These are phyloP conservation scores for Suillus luteus DNA, from an alignment of 768 basidiomycete species.

Conservation along the genomic window DNA sequence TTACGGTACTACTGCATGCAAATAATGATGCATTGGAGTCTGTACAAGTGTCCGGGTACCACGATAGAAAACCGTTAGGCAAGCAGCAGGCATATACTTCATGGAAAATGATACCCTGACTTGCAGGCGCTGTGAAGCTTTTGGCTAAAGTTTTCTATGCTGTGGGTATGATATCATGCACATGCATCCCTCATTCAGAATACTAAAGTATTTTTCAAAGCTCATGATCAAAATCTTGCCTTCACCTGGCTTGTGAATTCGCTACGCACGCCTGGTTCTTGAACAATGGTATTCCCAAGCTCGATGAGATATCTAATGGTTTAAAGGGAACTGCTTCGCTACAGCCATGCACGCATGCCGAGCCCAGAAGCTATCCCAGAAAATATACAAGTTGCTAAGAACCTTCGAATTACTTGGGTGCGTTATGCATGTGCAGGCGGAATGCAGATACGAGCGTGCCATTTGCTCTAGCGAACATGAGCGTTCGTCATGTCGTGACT, in stretches of 20 bases:
- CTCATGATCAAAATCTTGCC: not conserved
- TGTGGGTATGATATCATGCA: not conserved
- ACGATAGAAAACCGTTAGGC: not conserved
- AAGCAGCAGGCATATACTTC: not conserved
- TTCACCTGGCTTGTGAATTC: not conserved
- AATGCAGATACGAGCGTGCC: not conserved
- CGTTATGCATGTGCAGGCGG: not conserved
- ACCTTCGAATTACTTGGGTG: conserved; percentile 5
- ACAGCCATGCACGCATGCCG: not conserved
- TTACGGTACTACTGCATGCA: not conserved
- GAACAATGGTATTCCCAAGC: not conserved
- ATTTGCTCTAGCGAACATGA: not conserved
- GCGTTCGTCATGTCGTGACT: not conserved
- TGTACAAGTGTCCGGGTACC: not conserved
- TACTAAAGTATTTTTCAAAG: not conserved
- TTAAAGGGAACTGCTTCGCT: not conserved
- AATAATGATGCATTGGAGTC: not conserved
- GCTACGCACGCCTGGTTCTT: not conserved
- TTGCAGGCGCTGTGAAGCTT: not conserved
- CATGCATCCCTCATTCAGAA: not conserved
- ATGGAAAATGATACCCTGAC: not conserved
- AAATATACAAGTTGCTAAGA: not conserved
- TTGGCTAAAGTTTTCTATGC: not conserved
- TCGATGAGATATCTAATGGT: not conserved
- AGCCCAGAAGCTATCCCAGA: not conserved